Percentiles rank a stretch among this genome's conserved stretches.
Evolutionary conservation across 257 asterid genomes (phyloP).

Genomic region (Echites panduratus): DNA sequence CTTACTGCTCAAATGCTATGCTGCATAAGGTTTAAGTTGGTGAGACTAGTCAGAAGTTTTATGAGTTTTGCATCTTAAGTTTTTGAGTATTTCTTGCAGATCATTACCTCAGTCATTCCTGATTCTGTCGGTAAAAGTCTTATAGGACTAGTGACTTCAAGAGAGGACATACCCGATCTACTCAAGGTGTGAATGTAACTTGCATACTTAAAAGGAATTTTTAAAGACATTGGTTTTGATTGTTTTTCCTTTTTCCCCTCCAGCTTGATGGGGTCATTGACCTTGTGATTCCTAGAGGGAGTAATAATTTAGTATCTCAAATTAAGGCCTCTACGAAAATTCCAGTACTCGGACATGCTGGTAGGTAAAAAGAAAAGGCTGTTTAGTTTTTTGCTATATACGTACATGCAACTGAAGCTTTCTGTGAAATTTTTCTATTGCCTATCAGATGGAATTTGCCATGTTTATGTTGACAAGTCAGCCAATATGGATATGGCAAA

Average conservation of each 20-base stretch:
- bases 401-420: slow-evolving; percentile 7
- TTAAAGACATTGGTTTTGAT: slow-evolving; percentile 2
- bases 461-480: slow-evolving; percentile 71
- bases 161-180: slow-evolving; percentile 80
- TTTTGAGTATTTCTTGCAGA: slow-evolving; percentile 30
- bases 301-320: slow-evolving; percentile 72
- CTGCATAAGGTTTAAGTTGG: slow-evolving; percentile 54
- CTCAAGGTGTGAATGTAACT: slow-evolving; percentile 47
- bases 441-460: slow-evolving; percentile 80
- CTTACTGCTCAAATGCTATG: slow-evolving; percentile 61
- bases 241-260: slow-evolving; percentile 11
- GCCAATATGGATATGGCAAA: slow-evolving; percentile 76
- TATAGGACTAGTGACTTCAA: slow-evolving; percentile 71
- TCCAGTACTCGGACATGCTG: slow-evolving; percentile 91
- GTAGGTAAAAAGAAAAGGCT: slow-evolving; percentile 27
- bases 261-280: slow-evolving; percentile 88
- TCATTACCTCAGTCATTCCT: slow-evolving; percentile 71
- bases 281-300: slow-evolving; percentile 89
- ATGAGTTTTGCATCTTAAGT: background rate
- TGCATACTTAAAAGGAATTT: slow-evolving; percentile 6
- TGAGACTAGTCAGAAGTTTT: background rate
- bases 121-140: slow-evolving; percentile 58
- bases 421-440: slow-evolving; percentile 6
- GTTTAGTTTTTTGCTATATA: background rate
- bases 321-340: slow-evolving; percentile 73